Conservation (phyloP, 805 yeast species). For the Suhomyces vadensis region DNA sequence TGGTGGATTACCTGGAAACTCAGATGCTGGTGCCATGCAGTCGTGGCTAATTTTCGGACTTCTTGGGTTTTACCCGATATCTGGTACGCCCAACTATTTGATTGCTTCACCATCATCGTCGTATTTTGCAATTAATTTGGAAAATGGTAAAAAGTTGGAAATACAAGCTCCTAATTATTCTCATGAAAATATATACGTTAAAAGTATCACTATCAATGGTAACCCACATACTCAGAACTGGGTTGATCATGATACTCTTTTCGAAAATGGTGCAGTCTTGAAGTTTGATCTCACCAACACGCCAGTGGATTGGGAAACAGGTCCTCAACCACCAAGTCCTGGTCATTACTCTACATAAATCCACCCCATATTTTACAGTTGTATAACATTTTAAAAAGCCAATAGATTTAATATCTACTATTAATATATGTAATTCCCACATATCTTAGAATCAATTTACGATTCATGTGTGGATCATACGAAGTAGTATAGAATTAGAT, state of each 20-base stretch:
- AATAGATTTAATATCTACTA: no score
- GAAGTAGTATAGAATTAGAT: no score
- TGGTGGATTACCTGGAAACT: constrained; percentile 36
- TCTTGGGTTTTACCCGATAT: constrained; percentile 35
- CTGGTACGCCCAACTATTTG: constrained; percentile 37
- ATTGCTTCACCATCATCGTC: constrained; percentile 31
- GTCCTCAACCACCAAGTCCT: constrained; percentile 28
- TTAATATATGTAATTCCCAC: no score
- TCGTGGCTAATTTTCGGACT: constrained; percentile 35
- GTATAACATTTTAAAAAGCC: no score
- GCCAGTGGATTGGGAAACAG: constrained; percentile 26
- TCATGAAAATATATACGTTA: constrained; percentile 25
- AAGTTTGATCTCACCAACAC: constrained; percentile 19
- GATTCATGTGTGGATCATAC: no score
- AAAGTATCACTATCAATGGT: constrained; percentile 32
- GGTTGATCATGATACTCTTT: constrained; percentile 32
- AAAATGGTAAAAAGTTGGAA: constrained; percentile 22
- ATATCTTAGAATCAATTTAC: no score
- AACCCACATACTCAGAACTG: constrained; percentile 26
- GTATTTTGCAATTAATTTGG: constrained; percentile 22
- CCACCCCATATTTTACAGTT: no score
- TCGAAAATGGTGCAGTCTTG: constrained; percentile 26
- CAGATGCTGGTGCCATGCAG: constrained; percentile 43
- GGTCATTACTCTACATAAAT: constrained; percentile 20
- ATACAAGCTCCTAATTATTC: constrained; percentile 26